These are phyloP conservation scores for Claviceps spartinae DNA, from an alignment of 2,329 filamentous ascomycete genomes.

Conservation along the genomic window DNA sequence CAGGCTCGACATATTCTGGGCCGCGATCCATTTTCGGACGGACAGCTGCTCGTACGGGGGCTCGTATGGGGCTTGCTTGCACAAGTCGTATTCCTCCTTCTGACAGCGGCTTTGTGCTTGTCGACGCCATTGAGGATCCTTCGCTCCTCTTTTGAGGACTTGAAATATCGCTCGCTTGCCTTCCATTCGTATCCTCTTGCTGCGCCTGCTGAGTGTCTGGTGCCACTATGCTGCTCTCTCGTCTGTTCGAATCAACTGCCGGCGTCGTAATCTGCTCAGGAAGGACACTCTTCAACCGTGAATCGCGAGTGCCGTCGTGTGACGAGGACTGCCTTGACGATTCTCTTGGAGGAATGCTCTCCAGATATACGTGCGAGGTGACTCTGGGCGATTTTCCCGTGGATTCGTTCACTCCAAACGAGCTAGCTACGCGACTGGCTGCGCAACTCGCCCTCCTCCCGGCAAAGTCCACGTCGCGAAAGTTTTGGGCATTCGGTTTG, in stretches of 20 bases:
- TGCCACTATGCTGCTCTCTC: not conserved
- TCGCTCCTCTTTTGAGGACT: not conserved
- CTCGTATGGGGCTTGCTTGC: not conserved
- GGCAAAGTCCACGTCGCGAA: not conserved
- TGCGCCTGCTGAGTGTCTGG: not conserved
- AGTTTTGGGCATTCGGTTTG: not conserved
- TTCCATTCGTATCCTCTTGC: not conserved
- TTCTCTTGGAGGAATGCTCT: constrained; percentile 8
- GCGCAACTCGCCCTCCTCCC: not conserved
- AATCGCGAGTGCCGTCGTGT: not conserved
- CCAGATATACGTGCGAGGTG: constrained; percentile 5
- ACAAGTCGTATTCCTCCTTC: constrained; percentile 3
- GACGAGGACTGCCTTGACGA: constrained; percentile 8
- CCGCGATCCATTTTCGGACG: not conserved
- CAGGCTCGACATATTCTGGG: not conserved
- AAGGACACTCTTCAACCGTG: not conserved
- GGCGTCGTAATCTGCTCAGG: not conserved
- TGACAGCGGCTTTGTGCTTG: not conserved
- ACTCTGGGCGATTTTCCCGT: not conserved
- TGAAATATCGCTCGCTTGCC: not conserved
- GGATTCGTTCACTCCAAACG: not conserved
- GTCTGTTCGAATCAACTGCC: not conserved
- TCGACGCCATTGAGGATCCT: not conserved
- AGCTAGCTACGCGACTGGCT: not conserved
- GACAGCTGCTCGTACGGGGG: not conserved